phyloP scores from a whole-genome alignment of 1,139 yeast genomes.

The Wickerhamomyces sp. region DNA sequence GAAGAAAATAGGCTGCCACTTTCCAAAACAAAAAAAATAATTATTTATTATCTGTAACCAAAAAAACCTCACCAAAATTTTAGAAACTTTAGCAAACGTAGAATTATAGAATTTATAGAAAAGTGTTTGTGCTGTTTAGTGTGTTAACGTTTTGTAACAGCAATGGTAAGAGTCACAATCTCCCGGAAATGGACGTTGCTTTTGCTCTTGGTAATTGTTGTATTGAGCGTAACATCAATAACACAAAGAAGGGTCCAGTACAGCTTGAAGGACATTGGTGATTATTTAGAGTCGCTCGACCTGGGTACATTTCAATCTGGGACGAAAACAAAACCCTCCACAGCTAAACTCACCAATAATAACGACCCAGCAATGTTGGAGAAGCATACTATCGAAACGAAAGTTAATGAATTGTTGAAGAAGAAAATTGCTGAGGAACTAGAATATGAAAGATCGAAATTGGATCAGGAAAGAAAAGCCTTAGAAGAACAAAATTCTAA shows the following conservation, averaged over 20 bases:
- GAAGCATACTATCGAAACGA: conserved; percentile 17
- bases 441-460: conserved; percentile 10
- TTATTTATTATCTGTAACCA: no score
- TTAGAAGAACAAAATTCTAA: conserved; percentile 6
- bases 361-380: conserved; percentile 15
- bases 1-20: no score
- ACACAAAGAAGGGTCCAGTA: not conserved
- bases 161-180: not conserved
- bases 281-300: conserved; percentile 6
- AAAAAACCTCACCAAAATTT: no score
- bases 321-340: not conserved
- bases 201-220: not conserved
- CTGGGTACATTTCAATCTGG: not conserved
- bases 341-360: conserved; percentile 12
- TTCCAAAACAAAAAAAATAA: no score
- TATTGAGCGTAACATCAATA: not conserved
- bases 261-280: not conserved
- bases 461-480: conserved; percentile 9
- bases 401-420: conserved; percentile 20
- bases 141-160: no score
- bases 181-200: not conserved
- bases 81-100: no score
- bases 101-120: no score
- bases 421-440: conserved; percentile 16
- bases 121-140: no score